A percentile compares a stretch with the other conserved stretches of the same genome.
Conservation (phyloP, 2,329 filamentous ascomycete genomes). For the Fusarium palustre region DNA sequence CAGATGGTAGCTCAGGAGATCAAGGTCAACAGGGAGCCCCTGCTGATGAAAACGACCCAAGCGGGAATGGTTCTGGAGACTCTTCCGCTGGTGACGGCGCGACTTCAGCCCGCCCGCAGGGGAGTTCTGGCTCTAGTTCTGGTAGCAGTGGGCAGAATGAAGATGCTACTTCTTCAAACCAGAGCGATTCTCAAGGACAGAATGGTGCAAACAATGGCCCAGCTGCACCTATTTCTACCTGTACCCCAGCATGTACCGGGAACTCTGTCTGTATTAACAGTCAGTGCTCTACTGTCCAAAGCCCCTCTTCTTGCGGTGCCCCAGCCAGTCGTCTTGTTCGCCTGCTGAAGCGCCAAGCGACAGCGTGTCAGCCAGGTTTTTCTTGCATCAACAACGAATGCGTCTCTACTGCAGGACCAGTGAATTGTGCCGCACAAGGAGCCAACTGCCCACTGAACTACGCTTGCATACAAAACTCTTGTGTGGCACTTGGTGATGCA, state of each 20-base stretch:
- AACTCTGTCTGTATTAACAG: conserved; percentile 21
- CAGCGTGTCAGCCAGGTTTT: conserved; percentile 10
- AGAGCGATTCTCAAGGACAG: neutral
- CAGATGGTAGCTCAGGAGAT: neutral
- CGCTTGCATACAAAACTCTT: conserved; percentile 29
- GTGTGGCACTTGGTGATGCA: conserved; percentile 22
- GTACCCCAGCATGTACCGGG: conserved; percentile 6
- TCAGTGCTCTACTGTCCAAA: conserved; percentile 11
- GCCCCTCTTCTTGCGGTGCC: conserved; percentile 13
- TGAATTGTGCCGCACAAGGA: conserved; percentile 16
- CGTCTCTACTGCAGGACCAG: neutral
- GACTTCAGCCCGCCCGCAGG: neutral
- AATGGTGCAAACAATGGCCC: neutral
- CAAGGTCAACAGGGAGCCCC: neutral
- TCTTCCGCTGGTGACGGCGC: neutral
- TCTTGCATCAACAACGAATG: conserved; percentile 30
- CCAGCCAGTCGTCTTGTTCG: conserved; percentile 3
- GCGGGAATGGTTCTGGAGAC: neutral
- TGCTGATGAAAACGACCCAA: accelerated
- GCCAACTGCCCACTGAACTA: conserved; percentile 21
- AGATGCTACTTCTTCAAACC: neutral
- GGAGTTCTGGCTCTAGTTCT: neutral
- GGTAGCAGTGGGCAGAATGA: neutral
- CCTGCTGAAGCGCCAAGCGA: conserved; percentile 17
- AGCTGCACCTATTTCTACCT: neutral